Evolutionary conservation across 495 filamentous ascomycete species (phyloP), one percentile per base, ranked within the genome.

Genomic region (Hypoxylon trugodes): DNA sequence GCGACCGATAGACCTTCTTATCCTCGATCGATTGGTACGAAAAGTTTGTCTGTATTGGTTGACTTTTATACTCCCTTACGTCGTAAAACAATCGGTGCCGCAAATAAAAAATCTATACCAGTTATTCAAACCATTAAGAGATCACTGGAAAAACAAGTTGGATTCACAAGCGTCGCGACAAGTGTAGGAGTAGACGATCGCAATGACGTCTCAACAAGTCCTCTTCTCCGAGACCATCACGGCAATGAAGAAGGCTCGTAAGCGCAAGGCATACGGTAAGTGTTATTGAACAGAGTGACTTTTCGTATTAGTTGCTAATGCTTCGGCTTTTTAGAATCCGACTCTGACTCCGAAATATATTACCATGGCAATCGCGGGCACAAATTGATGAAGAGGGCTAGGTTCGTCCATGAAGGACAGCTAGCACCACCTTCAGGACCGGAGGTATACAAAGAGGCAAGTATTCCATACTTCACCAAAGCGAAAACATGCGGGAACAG

Each of bases 321-420:
- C 54, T 7, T 43, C 42, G 26, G 42, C 25, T 18, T 56, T 59
- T 25, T 70, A 96, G 93, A 90, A 43, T 90, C 90, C 38, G 93
- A 94, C 69, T 91, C 91, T 16, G 95, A 97, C 74, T 90, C 91
- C 62, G 84, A 87, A 37, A 90, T 95, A 68, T 83, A 86, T 36
- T 84, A 87, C 70, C 86, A 86, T 48, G 93, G 90, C 6, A 98
- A 97, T 74, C 90, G 94, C 68, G 92, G 91, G 41, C 90, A 96
- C 73, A 99, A 96, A 73, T 83, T 98, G 56, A 90, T 90, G 75
- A 89, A 84, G 68, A 90, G 90, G 69, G 88, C 93, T 36, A 83
- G 86, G 72, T 91, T 90, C 75, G 86, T 96, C 37, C 89, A 87
- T 52, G 85, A 91, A 69, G 91, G 91, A 35, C 86, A 87, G 40